Conservation (phyloP, 1,284 basidiomycete species). For the Trichosporon sp. region DNA sequence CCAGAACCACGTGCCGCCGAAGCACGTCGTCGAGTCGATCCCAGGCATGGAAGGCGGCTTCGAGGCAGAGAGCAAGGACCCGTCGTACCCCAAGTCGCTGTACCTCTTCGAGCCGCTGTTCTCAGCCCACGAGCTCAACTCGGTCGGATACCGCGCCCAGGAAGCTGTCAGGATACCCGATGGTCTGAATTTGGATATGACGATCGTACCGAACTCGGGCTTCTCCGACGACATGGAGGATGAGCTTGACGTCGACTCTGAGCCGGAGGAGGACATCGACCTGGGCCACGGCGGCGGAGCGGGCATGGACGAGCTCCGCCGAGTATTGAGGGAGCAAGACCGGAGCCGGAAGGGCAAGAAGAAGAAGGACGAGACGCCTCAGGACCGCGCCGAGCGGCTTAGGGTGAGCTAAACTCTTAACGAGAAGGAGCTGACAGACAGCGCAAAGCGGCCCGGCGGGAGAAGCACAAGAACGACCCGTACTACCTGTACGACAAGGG, state of each 20-base stretch:
- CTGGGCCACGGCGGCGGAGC: conserved; percentile 40
- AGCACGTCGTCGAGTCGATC: conserved; percentile 25
- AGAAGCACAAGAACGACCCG: conserved; percentile 71
- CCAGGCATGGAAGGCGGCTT: conserved; percentile 46
- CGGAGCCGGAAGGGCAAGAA: conserved; percentile 44
- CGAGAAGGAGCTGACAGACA: conserved; percentile 35
- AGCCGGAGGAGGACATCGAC: conserved; percentile 16
- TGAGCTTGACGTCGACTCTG: conserved; percentile 11
- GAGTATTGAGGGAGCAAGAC: conserved; percentile 47
- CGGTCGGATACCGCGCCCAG: conserved; percentile 75
- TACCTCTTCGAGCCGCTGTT: conserved; percentile 81
- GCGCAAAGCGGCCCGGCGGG: conserved; percentile 67
- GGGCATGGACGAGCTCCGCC: conserved; percentile 47
- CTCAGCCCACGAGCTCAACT: conserved; percentile 72
- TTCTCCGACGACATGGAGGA: conserved; percentile 47
- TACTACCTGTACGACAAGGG: conserved; percentile 64
- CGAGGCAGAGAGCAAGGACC: conserved; percentile 22
- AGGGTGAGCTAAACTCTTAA: conserved; percentile 37
- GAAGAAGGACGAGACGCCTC: conserved; percentile 36
- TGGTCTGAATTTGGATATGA: conserved; percentile 74
- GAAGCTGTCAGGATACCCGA: conserved; percentile 72
- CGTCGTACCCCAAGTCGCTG: conserved; percentile 70
- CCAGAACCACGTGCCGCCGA: conserved; percentile 51
- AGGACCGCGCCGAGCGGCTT: conserved; percentile 41
- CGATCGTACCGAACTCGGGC: conserved; percentile 60